Evolutionary conservation across 306 rosid genomes (phyloP).

Genomic region (Cicer arietinum): DNA sequence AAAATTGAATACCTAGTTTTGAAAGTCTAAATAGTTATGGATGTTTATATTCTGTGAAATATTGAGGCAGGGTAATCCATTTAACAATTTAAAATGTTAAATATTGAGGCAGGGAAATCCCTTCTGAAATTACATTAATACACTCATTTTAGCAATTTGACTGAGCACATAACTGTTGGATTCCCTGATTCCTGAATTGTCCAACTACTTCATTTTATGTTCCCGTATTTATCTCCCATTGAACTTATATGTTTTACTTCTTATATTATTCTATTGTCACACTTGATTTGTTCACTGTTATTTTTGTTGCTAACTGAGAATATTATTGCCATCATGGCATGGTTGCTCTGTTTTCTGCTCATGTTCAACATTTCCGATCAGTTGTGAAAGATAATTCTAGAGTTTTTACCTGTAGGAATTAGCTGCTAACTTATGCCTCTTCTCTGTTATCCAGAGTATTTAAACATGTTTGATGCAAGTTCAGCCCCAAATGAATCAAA

Average conservation of each 20-base stretch:
- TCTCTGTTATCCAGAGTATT: conserved; percentile 72
- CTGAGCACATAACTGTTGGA: not conserved
- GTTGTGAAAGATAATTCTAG: conserved; percentile 13
- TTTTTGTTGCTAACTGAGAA: conserved; percentile 35
- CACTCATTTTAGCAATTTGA: conserved; percentile 10
- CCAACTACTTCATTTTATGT: conserved; percentile 28
- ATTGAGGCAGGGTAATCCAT: conserved; percentile 10
- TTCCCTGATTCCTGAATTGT: conserved; percentile 14
- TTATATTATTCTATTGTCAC: not conserved
- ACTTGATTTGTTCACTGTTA: conserved; percentile 28
- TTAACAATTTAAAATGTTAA: conserved; percentile 15
- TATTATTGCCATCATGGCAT: conserved; percentile 9
- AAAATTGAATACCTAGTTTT: conserved; percentile 10
- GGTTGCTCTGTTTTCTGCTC: conserved; percentile 23
- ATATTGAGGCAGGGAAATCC: not conserved
- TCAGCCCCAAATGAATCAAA: conserved; percentile 79
- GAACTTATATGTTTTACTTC: conserved; percentile 7
- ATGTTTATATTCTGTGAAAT: conserved; percentile 1
- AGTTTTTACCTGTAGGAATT: conserved; percentile 24
- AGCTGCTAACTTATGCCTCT: conserved; percentile 35
- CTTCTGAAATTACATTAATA: conserved; percentile 24
- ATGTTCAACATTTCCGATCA: conserved; percentile 34
- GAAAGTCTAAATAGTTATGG: not conserved
- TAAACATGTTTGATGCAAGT: conserved; percentile 81
- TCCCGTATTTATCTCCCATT: conserved; percentile 14